phyloP scores from a whole-genome alignment of 202 grass and related monocot genomes.

The Panicum virgatum region DNA sequence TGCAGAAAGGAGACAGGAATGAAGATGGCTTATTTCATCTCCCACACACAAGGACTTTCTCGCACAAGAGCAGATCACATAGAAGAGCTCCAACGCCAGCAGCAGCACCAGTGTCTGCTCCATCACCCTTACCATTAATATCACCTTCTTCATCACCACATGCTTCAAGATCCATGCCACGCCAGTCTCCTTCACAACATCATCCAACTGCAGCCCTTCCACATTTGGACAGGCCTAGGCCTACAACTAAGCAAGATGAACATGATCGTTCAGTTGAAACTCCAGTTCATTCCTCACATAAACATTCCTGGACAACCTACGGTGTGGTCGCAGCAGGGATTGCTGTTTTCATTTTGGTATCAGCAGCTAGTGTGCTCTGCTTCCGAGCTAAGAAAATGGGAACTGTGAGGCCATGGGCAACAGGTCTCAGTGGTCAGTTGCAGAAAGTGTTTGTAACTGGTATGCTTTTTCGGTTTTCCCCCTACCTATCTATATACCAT shows the following conservation, averaged over 20 bases:
- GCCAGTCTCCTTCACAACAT: constrained; percentile 31
- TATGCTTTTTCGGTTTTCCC: background rate
- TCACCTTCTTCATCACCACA: constrained; percentile 32
- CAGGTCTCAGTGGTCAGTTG: constrained; percentile 78
- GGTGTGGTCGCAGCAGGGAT: constrained; percentile 36
- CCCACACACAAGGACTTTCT: constrained; percentile 7
- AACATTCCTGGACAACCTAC: constrained; percentile 32
- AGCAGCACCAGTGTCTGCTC: constrained; percentile 31
- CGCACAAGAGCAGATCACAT: constrained; percentile 16
- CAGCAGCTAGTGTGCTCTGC: constrained; percentile 43
- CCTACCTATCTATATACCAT: background rate
- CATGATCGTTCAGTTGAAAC: constrained; percentile 13
- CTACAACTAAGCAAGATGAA: constrained; percentile 24
- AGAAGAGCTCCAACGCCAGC: constrained; percentile 26
- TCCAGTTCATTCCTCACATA: constrained; percentile 6
- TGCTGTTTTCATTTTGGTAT: constrained; percentile 44
- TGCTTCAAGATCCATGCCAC: constrained; percentile 24
- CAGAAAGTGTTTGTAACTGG: constrained; percentile 81
- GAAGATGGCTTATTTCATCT: constrained; percentile 28
- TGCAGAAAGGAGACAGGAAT: constrained; percentile 38
- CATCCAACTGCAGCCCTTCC: constrained; percentile 3
- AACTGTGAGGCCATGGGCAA: constrained; percentile 70
- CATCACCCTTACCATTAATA: constrained; percentile 15
- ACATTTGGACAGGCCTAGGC: constrained; percentile 23
- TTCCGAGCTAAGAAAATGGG: constrained; percentile 57